phyloP scores from a whole-genome alignment of 257 asterid genomes.

The Coffea canephora region DNA sequence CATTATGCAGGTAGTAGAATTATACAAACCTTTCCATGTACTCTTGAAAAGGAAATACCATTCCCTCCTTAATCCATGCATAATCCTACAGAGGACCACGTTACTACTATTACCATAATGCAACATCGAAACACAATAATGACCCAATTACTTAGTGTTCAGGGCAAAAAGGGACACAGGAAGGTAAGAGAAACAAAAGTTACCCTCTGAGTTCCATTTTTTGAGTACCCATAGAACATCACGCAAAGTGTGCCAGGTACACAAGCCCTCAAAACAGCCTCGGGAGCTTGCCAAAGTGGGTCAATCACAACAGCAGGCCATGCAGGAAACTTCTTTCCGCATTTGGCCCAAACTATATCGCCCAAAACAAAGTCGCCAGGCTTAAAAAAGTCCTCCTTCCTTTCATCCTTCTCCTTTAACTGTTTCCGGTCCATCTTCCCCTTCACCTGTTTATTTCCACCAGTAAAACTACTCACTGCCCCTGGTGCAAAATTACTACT shows the following conservation, averaged over 20 bases:
- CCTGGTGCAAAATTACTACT: slow-evolving; percentile 24
- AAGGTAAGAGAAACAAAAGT: slow-evolving; percentile 13
- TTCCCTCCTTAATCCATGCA: slow-evolving; percentile 93
- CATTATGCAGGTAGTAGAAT: slow-evolving; percentile 12
- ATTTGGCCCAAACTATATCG: slow-evolving; percentile 92
- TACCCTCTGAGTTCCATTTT: slow-evolving; percentile 70
- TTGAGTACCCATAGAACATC: slow-evolving; percentile 85
- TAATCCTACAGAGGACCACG: slow-evolving; percentile 59
- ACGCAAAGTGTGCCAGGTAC: slow-evolving; percentile 79
- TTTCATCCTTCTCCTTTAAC: slow-evolving; percentile 37
- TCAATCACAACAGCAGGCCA: slow-evolving; percentile 96
- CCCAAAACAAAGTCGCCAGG: slow-evolving; percentile 63
- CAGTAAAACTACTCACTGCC: slow-evolving; percentile 9
- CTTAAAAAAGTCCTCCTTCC: slow-evolving; percentile 46
- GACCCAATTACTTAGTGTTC: neutral
- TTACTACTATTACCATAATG: neutral
- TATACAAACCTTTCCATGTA: slow-evolving; percentile 69
- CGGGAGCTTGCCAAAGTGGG: slow-evolving; percentile 80
- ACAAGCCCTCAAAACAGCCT: slow-evolving; percentile 65
- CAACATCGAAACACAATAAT: neutral
- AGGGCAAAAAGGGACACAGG: neutral
- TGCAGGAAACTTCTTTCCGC: slow-evolving; percentile 83
- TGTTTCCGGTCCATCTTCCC: slow-evolving; percentile 23
- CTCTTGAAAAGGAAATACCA: slow-evolving; percentile 81
- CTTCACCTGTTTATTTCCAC: neutral